Percentiles rank a stretch among this genome's conserved stretches.
These are phyloP conservation scores for Hypoxylon sp. DNA, from an alignment of 2,329 filamentous ascomycete species.

Conservation along the genomic window DNA sequence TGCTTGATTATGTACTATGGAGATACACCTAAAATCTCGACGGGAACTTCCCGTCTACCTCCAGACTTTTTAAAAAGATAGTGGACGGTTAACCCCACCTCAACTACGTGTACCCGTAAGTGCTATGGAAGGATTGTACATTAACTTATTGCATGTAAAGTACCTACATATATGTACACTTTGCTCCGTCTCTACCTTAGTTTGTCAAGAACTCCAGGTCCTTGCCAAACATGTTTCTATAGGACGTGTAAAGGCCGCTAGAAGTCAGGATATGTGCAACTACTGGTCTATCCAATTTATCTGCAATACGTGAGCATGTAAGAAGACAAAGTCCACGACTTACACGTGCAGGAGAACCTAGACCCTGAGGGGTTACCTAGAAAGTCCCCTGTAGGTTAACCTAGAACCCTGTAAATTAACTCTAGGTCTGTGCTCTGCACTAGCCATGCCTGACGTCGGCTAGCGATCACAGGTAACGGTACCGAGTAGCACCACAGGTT, in stretches of 20 bases:
- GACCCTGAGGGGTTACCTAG: conserved; percentile 32
- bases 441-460: conserved; percentile 41
- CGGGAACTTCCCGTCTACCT: conserved; percentile 41
- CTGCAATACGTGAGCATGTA: conserved; percentile 34
- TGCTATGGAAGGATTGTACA: conserved; percentile 36
- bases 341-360: conserved; percentile 40
- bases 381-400: conserved; percentile 36
- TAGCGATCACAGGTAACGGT: conserved; percentile 40
- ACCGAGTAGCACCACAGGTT: conserved; percentile 34
- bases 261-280: conserved; percentile 15
- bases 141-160: conserved; percentile 23
- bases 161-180: conserved; percentile 7
- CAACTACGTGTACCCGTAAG: conserved; percentile 40
- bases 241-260: conserved; percentile 28
- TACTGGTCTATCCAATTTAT: conserved; percentile 37
- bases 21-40: conserved; percentile 20
- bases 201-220: conserved; percentile 8
- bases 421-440: conserved; percentile 36
- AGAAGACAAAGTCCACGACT: conserved; percentile 38
- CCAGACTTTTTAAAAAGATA: conserved; percentile 11
- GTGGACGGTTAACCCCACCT: conserved; percentile 26
- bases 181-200: conserved; percentile 24
- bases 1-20: conserved; percentile 14
- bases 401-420: conserved; percentile 35
- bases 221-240: conserved; percentile 30